These are phyloP conservation scores for Phlebopus sp. DNA, from an alignment of 1,284 basidiomycete genomes.

Conservation along the genomic window DNA sequence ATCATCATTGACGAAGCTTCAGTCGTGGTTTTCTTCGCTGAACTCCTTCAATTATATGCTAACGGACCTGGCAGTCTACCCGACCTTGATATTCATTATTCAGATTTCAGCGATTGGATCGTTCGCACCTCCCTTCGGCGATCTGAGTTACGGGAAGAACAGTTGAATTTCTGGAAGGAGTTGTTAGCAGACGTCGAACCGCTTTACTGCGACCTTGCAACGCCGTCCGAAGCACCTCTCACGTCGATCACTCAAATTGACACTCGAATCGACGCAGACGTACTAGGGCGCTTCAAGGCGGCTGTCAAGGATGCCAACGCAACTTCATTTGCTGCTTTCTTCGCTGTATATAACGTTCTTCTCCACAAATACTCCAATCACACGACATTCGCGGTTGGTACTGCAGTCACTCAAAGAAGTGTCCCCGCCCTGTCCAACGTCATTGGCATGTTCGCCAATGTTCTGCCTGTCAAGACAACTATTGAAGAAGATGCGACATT, in stretches of 20 bases:
- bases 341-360: conserved; percentile 28
- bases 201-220: conserved; percentile 26
- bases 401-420: conserved; percentile 27
- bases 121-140: conserved; percentile 25
- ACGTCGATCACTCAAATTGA: conserved; percentile 28
- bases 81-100: conserved; percentile 26
- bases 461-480: conserved; percentile 27
- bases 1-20: conserved; percentile 28
- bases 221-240: conserved; percentile 23
- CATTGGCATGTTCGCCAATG: conserved; percentile 28
- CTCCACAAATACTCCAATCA: conserved; percentile 29
- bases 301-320: conserved; percentile 11
- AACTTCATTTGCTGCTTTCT: conserved; percentile 27
- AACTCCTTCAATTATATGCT: conserved; percentile 25
- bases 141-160: conserved; percentile 17
- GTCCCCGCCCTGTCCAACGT: conserved; percentile 21
- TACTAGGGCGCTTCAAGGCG: conserved; percentile 21
- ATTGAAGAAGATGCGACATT: conserved; percentile 22
- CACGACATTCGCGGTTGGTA: conserved; percentile 21
- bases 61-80: conserved; percentile 21
- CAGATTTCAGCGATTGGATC: conserved; percentile 29
- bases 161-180: conserved; percentile 26
- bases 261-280: conserved; percentile 19
- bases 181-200: conserved; percentile 20
- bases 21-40: conserved; percentile 27